Evolutionary conservation across 179 eudicot genomes (phyloP), one percentile per base, ranked within the genome.

Genomic region (Heliamphora pulchella): DNA sequence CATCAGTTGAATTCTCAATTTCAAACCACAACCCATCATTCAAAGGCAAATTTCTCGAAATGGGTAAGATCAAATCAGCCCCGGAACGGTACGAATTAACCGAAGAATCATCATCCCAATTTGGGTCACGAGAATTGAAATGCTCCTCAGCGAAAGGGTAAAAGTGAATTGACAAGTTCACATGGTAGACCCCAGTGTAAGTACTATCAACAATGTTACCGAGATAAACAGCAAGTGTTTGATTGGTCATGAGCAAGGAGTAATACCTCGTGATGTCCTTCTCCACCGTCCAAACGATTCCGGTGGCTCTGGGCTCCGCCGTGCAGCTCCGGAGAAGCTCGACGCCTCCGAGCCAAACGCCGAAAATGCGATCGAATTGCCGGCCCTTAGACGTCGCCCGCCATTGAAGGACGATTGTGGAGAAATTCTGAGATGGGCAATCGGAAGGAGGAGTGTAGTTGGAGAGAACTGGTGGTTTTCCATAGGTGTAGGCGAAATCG

Each of bases 21-120:
- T 90, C 91, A 81, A 94, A 96, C 99, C 99, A 96, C 80, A 96
- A 84, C 84, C 99, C 99, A 83, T 91, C 98, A 64, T 89, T 92
- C 85, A 90, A 70, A 0, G 93, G 98, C 76, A 88, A 81, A 73
- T 80, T 86, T 69, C 96, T 81, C 5, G 98, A 96, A 79, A 96
- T 85, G 78, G 98, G 99, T 14, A 91, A 4, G 54, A 94, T 91
- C 84, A 88, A 77, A 89, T 94, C 94, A 8, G 99, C 99, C 80
- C 72, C 78, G 41, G 87, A 66, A 57, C 31, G 31, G 74, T 20
- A 59, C 59, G 75, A 76, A 43, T 70, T 41, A 20, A 5, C 81
- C 1, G 14, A 73, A 47, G 31, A 31, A 31, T 8, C 43, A 43
- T 78, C 20, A 50, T 14, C 73, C 22, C 14, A 64, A 64, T 39